Base-by-base conservation (phyloP, 2,329 filamentous ascomycete genomes). In the Whalleya microplaca region DNA sequence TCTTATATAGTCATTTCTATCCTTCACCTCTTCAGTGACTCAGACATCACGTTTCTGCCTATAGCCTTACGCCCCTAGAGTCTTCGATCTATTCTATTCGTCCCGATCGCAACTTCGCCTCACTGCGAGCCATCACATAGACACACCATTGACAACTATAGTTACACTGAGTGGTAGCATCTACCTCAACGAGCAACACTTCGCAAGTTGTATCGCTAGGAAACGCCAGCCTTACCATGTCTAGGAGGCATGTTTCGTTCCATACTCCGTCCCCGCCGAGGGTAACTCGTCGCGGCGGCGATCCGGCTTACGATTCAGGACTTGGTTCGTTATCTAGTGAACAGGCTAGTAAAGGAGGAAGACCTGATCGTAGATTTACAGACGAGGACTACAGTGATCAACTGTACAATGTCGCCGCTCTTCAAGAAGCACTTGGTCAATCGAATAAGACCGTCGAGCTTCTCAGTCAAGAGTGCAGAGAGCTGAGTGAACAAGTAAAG, bases 281-380 rank as follows among this genome's bases (percentile, higher is more conserved):
- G 52, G 56, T 42, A 32, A 59, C 47, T 21, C 59, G 61, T 21
- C 42, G 54, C 44, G 64, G 62, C 58, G 55, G 57, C 52, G 64
- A 65, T 27, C 50, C 29, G n/a, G 56, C 47, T 48, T 61, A 63
- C 40, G 67, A 69, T 56, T 69, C 67, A 23, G 67, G 67, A 46
- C 48, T 70, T 40, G 68, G 68, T 61, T 70, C 68, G 57, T 70
- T 63, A 51, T 69, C 66, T 48, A 70, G 66, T 66, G 66, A 64
- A 29, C 64, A 67, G 44, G 63, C 63, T 61, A 65, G 66, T 47
- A 49, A 59, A 49, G 66, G 66, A 54, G 64, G 66, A 56, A 69
- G 63, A 61, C 61, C 62, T 67, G 68, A 70, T 60, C 65, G 66
- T 43, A 63, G 58, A 55, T 69, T 68, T 49, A 64, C 63, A 62